These are phyloP conservation scores for Paradendryphiella salina DNA, from an alignment of 2,329 filamentous ascomycete species.

Conservation along the genomic window DNA sequence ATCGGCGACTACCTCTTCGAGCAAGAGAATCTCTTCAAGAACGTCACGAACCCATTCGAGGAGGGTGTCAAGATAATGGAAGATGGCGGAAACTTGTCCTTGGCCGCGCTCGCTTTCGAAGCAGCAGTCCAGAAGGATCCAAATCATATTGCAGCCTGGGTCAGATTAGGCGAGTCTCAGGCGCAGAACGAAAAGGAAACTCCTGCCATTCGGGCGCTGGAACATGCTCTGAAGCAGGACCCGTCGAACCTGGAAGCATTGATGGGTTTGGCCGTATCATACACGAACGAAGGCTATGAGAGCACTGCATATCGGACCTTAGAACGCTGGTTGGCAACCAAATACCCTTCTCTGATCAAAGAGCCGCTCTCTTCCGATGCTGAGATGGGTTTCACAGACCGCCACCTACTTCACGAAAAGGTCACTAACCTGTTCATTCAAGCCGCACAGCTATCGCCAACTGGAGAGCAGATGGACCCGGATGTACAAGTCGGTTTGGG, in stretches of 20 bases:
- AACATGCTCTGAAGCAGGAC: conserved; percentile 86
- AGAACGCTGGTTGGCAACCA: conserved; percentile 94
- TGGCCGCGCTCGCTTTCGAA: conserved; percentile 93
- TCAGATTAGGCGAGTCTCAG: conserved; percentile 85
- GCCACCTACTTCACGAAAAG: conserved; percentile 83
- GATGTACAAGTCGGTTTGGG: conserved; percentile 97
- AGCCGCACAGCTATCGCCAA: conserved; percentile 87
- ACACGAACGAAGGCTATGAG: conserved; percentile 99
- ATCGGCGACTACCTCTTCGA: conserved; percentile 94
- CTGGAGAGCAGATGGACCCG: conserved; percentile 94
- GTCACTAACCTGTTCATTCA: conserved; percentile 89
- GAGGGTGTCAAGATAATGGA: conserved; percentile 92
- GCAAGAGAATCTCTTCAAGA: conserved; percentile 85
- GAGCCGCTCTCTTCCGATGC: conserved; percentile 71
- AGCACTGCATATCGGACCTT: conserved; percentile 94
- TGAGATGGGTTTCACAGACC: conserved; percentile 94
- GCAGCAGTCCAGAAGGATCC: conserved; percentile 90
- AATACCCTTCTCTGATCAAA: conserved; percentile 82
- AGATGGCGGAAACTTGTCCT: conserved; percentile 88
- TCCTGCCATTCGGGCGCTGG: conserved; percentile 89
- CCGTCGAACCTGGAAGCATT: conserved; percentile 83
- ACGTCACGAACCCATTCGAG: conserved; percentile 81
- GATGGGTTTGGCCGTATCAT: conserved; percentile 94
- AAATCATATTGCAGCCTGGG: conserved; percentile 89
- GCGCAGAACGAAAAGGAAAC: conserved; percentile 99